These are phyloP conservation scores for Pseudozyma thailandica DNA, from an alignment of 1,284 basidiomycete genomes.

Conservation along the genomic window DNA sequence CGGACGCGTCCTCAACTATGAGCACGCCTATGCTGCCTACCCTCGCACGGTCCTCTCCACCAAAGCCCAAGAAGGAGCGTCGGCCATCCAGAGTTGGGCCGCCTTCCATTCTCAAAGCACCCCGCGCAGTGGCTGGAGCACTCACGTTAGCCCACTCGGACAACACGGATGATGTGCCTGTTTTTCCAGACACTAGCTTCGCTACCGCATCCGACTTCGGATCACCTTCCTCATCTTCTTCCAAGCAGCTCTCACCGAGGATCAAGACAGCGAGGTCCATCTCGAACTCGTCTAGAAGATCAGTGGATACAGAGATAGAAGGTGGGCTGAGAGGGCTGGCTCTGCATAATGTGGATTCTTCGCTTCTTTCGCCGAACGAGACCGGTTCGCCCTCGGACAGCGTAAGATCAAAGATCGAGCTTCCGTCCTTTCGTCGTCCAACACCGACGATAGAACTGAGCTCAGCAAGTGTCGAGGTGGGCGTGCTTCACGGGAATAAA, in stretches of 20 bases:
- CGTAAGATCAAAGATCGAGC: conserved; percentile 13
- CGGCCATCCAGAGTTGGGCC: conserved; percentile 12
- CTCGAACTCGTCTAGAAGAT: not conserved
- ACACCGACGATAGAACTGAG: conserved; percentile 44
- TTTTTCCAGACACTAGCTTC: conserved; percentile 19
- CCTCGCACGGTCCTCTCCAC: not conserved
- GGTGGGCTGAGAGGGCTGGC: conserved; percentile 2
- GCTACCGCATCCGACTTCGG: conserved; percentile 23
- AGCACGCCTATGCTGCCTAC: conserved; percentile 1
- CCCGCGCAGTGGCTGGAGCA: conserved; percentile 24
- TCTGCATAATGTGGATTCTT: conserved; percentile 7
- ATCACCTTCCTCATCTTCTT: conserved; percentile 21
- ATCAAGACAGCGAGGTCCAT: not conserved
- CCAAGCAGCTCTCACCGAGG: conserved; percentile 20
- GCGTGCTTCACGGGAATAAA: conserved; percentile 46
- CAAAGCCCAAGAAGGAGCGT: conserved; percentile 11
- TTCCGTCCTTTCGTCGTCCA: conserved; percentile 20
- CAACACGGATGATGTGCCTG: conserved; percentile 8
- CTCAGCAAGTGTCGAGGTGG: conserved; percentile 27
- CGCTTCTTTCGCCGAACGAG: conserved; percentile 11
- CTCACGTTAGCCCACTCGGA: conserved; percentile 22
- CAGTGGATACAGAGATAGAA: not conserved
- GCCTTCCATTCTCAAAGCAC: conserved; percentile 24
- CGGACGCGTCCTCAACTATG: conserved; percentile 12
- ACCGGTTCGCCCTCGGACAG: conserved; percentile 3